Evolutionary conservation across 495 filamentous ascomycete species (phyloP), one percentile per base, ranked within the genome.

Genomic region (Aspergillus hancockii): DNA sequence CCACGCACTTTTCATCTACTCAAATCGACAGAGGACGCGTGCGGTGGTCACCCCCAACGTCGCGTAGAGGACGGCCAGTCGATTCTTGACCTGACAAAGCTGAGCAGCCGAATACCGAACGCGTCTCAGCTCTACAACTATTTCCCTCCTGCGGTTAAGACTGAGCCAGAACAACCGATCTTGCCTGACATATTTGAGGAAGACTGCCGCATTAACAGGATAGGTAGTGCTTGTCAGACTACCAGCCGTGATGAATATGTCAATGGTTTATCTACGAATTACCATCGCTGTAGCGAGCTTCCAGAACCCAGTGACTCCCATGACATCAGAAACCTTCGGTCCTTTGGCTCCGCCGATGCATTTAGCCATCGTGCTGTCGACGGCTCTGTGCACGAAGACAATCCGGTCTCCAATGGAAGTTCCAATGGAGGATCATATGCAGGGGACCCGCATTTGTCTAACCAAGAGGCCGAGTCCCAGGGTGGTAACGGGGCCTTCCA

Each of bases 1-100:
- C 81, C 80, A 16, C 70, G 73, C 19, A 71, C 69, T 30, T 82
- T 81, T 55, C 76, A 75, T 54, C 51, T 66, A 2, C 67, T 71
- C 41, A 56, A 65, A 9, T 62, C 63, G 1, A 67, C 51, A 19
- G 53, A 67, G 55, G 74, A 82, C 8, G 79, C 79, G 7, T 81
- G 77, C 59, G 80, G 81, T 32, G 77, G 78, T n/a, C 47, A 67
- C 16, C 75, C 71, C 47, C 58, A 60, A 32, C 57, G 64, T 18
- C 51, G 58, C 7, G 28, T 58, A 18, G 65, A 65, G 7, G 57
- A 60, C 1, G 46, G 47, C 12, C 61, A 63, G 40, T 55, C 60
- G 0, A 57, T 77, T 10, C 57, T 76, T 31, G 72, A 78, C 51
- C 47, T 76, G 12, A 70, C 74, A 0, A 66, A 60, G 21, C 49